Base-by-base conservation (phyloP, 192 early-diverging fungal genomes). In the Umbelopsis sp. region DNA sequence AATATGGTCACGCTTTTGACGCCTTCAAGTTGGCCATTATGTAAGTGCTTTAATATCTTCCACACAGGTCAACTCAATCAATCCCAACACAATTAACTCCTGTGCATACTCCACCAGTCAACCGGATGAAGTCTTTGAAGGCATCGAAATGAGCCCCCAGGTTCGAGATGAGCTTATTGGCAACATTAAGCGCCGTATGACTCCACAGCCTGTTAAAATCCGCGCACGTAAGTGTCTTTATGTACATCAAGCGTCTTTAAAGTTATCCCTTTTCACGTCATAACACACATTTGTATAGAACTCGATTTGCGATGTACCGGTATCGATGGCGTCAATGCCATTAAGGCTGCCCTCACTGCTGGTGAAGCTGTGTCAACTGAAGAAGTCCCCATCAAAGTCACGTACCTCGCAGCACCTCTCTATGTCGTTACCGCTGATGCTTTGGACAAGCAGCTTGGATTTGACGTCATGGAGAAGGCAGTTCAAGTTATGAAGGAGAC, bases 1-100 rank as follows among this genome's bases (percentile, higher is more conserved):
- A 96, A 85, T 97, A 95, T 74, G 95, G 95, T 17, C 97, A 98
- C 74, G 97, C 97, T 32, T 97, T 91, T 67, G 95, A 97, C 80
- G 97, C 95, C 7, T 99, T 99, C 85, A 98, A 97, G 86, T 72
- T 92, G 50, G 96, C 96, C 24, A 88, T 97, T 66, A 84, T 77
- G 88, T 94, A 88, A 80, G 85, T 82, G 16, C 6, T 17, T 21
- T 17, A 49, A 16, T 20, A 49, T 17, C 16, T 49, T 11, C n/a
- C 3, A 3, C 3, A 41, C 24, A 11, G 22, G 0, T 26, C 8
- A 12, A 26, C 52, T 26, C 8, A 26, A 32, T 16, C 41, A 1
- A 8, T 65, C 14, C 49, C 17, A n/a, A 20, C 14, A 59, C 17
- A n/a, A 20, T 52, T 65, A 74, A 66, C 69, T 26, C 22, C n/a